These are phyloP conservation scores for Brettanomyces nanus DNA, from an alignment of 805 yeast genomes.

Conservation along the genomic window DNA sequence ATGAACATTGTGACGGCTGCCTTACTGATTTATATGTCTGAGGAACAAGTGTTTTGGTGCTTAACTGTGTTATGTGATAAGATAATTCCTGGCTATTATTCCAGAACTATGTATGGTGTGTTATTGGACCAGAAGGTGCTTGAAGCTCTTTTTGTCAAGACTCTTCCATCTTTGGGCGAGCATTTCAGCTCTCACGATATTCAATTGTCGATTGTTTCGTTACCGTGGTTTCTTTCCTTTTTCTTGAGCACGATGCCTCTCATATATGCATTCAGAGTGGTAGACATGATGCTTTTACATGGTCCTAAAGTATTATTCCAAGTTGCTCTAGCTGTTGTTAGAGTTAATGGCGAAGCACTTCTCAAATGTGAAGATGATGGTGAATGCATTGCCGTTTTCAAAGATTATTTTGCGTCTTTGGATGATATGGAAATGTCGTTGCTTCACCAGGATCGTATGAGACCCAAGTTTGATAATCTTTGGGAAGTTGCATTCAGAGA, in stretches of 20 bases:
- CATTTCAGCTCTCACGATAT: conserved; percentile 76
- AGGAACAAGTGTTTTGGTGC: conserved; percentile 97
- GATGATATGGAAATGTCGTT: conserved; percentile 72
- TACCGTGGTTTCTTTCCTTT: conserved; percentile 93
- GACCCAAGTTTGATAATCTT: conserved; percentile 83
- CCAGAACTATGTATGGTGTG: conserved; percentile 97
- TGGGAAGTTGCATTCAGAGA: conserved; percentile 90
- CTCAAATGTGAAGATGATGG: conserved; percentile 86
- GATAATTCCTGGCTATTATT: conserved; percentile 90
- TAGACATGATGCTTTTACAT: conserved; percentile 83
- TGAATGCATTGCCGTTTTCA: conserved; percentile 75
- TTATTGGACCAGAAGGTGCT: conserved; percentile 88
- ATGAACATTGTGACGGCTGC: conserved; percentile 93
- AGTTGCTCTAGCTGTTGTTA: conserved; percentile 84
- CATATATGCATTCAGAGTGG: conserved; percentile 83
- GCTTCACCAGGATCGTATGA: conserved; percentile 52
- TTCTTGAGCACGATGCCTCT: conserved; percentile 92
- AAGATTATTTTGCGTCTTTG: conserved; percentile 68
- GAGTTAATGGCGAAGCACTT: conserved; percentile 80
- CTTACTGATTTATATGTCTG: conserved; percentile 75
- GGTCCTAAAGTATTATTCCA: conserved; percentile 89
- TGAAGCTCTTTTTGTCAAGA: conserved; percentile 80
- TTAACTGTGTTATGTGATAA: conserved; percentile 72
- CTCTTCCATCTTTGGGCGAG: conserved; percentile 82
- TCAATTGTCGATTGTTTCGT: conserved; percentile 83